Evolutionary conservation across 352 stramenopile genomes (phyloP).

Genomic region (Phytopythium delawarense): DNA sequence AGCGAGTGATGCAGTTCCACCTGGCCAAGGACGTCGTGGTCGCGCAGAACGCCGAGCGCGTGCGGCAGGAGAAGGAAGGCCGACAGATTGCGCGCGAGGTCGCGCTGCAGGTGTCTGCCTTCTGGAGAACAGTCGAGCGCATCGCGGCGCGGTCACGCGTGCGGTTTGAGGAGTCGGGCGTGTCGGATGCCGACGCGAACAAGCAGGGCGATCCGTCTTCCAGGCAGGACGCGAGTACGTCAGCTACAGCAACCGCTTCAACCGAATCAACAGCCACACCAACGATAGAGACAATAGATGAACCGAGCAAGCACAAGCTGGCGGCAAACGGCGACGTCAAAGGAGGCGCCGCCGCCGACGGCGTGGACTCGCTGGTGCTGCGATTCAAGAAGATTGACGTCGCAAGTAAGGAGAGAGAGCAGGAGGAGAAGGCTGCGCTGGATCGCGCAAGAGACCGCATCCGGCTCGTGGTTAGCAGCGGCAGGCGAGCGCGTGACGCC

Average conservation of each 20-base stretch:
- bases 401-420: slow-evolving; percentile 9
- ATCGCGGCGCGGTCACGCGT: slow-evolving; percentile 76
- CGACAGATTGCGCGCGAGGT: slow-evolving; percentile 63
- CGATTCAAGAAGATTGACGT: slow-evolving; percentile 40
- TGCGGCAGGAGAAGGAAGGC: slow-evolving; percentile 61
- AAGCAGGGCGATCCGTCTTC: not conserved
- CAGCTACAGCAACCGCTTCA: not conserved
- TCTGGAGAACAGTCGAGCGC: slow-evolving; percentile 84
- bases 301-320: slow-evolving; percentile 10
- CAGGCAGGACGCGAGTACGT: not conserved
- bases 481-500: slow-evolving; percentile 38
- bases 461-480: not conserved
- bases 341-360: slow-evolving; percentile 6
- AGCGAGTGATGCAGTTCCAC: slow-evolving; percentile 66
- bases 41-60: slow-evolving; percentile 62
- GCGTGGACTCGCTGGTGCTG: slow-evolving; percentile 15
- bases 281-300: slow-evolving; percentile 16
- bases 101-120: slow-evolving; percentile 66
- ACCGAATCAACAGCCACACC: slow-evolving; percentile 1
- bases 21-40: slow-evolving; percentile 57
- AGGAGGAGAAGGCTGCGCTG: slow-evolving; percentile 6
- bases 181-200: not conserved
- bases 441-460: slow-evolving; percentile 9
- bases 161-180: slow-evolving; percentile 39
- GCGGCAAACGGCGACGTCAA: slow-evolving; percentile 15